phyloP scores from a whole-genome alignment of 345 rosid species.

The Rhodomyrtus tomentosa region DNA sequence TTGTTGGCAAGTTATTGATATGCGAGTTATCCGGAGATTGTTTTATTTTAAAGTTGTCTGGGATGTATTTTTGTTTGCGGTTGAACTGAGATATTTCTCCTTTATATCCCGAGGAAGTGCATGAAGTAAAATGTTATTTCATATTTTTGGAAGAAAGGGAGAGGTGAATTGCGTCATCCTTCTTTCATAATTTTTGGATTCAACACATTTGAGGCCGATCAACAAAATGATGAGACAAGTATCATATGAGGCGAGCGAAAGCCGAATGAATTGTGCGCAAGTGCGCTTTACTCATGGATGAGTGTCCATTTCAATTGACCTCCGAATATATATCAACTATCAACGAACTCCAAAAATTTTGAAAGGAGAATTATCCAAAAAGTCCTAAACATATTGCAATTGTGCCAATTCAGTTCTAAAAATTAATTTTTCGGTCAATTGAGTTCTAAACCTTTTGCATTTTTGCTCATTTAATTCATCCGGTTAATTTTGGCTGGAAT shows the following conservation, averaged over 20 bases:
- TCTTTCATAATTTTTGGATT: not conserved
- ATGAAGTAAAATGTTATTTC: not conserved
- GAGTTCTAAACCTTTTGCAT: no score
- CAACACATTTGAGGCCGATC: not conserved
- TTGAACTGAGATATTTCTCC: no score
- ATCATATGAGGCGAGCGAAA: not conserved
- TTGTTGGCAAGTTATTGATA: not conserved
- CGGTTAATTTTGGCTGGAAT: no score
- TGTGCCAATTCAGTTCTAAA: no score
- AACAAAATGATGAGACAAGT: not conserved
- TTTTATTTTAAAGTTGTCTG: no score
- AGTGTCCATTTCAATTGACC: not conserved
- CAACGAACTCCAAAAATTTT: not conserved
- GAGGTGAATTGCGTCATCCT: not conserved
- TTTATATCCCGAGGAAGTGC: no score
- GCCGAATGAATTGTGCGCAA: not conserved
- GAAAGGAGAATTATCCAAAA: no score
- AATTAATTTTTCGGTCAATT: no score
- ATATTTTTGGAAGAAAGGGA: not conserved
- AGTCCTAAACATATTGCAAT: no score
- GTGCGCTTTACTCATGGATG: not conserved
- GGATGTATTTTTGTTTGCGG: no score
- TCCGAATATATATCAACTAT: accelerated
- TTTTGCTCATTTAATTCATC: no score
- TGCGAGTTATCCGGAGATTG: not conserved